Conservation (phyloP, 495 filamentous ascomycete species). For the Aspergillus conjunctus region DNA sequence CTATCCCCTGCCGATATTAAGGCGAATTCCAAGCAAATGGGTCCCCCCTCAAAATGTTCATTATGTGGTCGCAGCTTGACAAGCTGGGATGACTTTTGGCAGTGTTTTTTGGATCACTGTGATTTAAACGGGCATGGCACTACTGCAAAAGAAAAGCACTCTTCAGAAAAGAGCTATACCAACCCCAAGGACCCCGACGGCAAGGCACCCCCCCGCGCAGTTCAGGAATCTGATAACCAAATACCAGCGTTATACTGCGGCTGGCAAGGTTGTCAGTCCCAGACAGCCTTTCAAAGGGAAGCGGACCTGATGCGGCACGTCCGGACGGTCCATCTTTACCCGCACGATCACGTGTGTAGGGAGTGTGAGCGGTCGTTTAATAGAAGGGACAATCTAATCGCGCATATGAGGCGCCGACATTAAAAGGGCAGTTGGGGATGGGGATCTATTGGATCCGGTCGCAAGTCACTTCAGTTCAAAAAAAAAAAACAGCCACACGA, state of each 20-base stretch:
- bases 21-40: not conserved
- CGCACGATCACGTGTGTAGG: not conserved
- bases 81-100: not conserved
- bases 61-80: not conserved
- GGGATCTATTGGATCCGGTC: too few species aligned
- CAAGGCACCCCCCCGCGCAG: too few species aligned
- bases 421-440: not conserved
- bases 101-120: not conserved
- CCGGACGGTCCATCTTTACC: not conserved
- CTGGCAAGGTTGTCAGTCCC: not conserved
- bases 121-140: too few species aligned
- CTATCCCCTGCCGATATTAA: not conserved
- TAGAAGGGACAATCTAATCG: not conserved
- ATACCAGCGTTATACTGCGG: not conserved
- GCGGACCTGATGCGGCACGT: constrained; percentile 1
- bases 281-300: not conserved
- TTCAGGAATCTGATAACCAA: too few species aligned
- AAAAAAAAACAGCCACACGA: too few species aligned
- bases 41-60: not conserved
- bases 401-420: not conserved
- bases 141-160: too few species aligned
- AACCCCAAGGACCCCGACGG: too few species aligned
- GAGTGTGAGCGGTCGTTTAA: constrained; percentile 1
- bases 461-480: too few species aligned
- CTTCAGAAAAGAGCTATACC: too few species aligned